Base-by-base conservation (phyloP, 2,329 filamentous ascomycete genomes). In the Fusarium continuum region DNA sequence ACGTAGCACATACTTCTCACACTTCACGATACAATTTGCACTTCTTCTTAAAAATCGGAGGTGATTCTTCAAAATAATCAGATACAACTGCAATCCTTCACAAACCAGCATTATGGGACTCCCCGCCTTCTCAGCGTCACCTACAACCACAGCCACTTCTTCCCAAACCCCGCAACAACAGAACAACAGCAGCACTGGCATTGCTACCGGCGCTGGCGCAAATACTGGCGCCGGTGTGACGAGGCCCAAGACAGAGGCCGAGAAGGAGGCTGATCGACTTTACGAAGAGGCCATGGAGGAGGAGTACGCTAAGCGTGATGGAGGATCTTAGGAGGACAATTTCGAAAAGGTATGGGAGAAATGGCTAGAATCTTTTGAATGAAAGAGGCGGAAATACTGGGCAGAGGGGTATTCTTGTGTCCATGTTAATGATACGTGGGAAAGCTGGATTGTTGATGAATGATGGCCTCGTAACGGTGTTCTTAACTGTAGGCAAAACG, bases 221-320 rank as follows among this genome's bases (percentile, higher is more conserved):
- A 75, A 83, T 68, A 82, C 79, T 0, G 81, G 80, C n/a, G 81
- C 80, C 0, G 81, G 80, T 2, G 74, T 71, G 6, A 80, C 79
- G 11, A 70, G 80, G 52, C 73, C 77, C 32, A 83, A 83, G 76
- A 83, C 81, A 1, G 78, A 79, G 41, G 80, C 74, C 4, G 81
- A 84, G 72, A 61, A 77, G 53, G 80, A 82, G 64, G 82, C 82
- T 2, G 82, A 85, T 62, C 70, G 77, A 20, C 52, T 77, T 34
- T 85, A 85, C 47, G 81, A 84, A 57, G 82, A 84, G 72, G 72
- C 75, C 5, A 84, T 85, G 70, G 82, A 85, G 75, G 82, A 85
- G 36, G 82, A 84, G 72, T 85, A 84, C 61, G 82, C 82, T 38
- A 85, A 83, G 77, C 73, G 82, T 31, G 82, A 84, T 46, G 82